Base-by-base conservation (phyloP, 2,329 filamentous ascomycete genomes). In the Fusarium sp. region DNA sequence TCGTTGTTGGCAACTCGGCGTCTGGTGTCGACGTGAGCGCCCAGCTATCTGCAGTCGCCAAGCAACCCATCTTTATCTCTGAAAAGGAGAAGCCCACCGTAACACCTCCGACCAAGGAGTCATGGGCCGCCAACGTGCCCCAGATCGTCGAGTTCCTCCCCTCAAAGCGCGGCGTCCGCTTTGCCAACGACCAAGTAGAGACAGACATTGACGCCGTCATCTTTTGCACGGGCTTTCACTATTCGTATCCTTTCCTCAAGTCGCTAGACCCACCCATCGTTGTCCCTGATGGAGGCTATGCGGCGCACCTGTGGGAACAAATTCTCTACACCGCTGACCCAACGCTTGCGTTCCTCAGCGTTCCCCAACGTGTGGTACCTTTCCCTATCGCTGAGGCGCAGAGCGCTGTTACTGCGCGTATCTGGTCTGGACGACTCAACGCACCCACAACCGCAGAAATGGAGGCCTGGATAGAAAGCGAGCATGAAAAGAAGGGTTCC, bases 161-260 rank as follows among this genome's bases (percentile, higher is more conserved):
- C 0, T 76, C 85, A 85, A 70, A 87, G 84, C 27, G 85, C 83
- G n/a, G 80, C 86, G 65, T 95, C 0, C 85, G 87, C 38, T 94
- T 96, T 67, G 85, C 87, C 47, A 86, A 93, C 72, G 91, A 91
- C 1, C 85, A 85, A 0, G 79, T 92, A 9, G 93, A 94, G 79
- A 82, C 83, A 2, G 84, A 90, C 27, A 83, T 98, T 58, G 95
- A 97, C 78, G 87, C 89, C 0, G 84, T 97, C 12, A 80, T 98
- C 17, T 98, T 95, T 82, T 95, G 94, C 80, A 98, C 95, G 0
- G 95, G 95, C 0, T 98, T 97, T 79, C 89, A 96, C 70, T 97
- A 95, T 83, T 90, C 92, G 1, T 93, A 93, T 64, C 94, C 95
- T 0, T 97, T 97, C 77, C 78, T 91, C 7, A 78, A 81, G 27